Base-by-base conservation (phyloP, 208 protist species). In the Porcisia hertigi region DNA sequence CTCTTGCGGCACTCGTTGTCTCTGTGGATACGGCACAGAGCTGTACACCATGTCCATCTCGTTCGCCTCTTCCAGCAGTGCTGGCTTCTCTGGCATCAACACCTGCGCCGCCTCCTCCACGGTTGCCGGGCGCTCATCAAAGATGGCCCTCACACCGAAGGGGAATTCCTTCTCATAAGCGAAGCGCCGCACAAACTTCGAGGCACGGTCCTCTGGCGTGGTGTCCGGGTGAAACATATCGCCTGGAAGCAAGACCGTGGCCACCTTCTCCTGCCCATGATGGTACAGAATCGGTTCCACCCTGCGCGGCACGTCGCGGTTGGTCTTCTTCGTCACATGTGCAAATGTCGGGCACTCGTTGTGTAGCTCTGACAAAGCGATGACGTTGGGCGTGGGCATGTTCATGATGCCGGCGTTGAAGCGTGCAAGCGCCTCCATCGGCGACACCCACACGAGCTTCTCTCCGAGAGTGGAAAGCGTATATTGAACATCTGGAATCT, bases 381-480 rank as follows among this genome's bases (percentile, higher is more conserved):
- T 94, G 30, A 94, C n/a, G 85, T 90, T 95, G 25, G 93, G 87
- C 9, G 93, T 95, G 16, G 93, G 93, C 91, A 95, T 95, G 75
- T 95, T 94, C 89, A 97, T 94, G 62, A 97, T 93, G 47, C 93
- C 93, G 49, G 93, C 89, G 79, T 97, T 95, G 70, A 94, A 95
- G 53, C 93, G 89, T n/a, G 93, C 93, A 52, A 97, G 87, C 57
- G 91, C 93, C 81, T 97, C 93, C 87, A 92, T 93, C 59, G 93
- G 93, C n/a, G 91, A 95, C 45, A 95, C 93, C 93, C 93, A 97
- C 59, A 94, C 88, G 43, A 97, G 83, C 75, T 87, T 70, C 75
- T 97, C 93, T 12, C 91, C 89, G 9, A 85, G 64, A 30, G 86
- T 89, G 67, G 85, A 86, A 79, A 97, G 82, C 1, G 93, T 95